A percentile compares a stretch with the other conserved stretches of the same genome.
Evolutionary conservation across 495 filamentous ascomycete genomes (phyloP).

Genomic region (Penicillium desertorum): DNA sequence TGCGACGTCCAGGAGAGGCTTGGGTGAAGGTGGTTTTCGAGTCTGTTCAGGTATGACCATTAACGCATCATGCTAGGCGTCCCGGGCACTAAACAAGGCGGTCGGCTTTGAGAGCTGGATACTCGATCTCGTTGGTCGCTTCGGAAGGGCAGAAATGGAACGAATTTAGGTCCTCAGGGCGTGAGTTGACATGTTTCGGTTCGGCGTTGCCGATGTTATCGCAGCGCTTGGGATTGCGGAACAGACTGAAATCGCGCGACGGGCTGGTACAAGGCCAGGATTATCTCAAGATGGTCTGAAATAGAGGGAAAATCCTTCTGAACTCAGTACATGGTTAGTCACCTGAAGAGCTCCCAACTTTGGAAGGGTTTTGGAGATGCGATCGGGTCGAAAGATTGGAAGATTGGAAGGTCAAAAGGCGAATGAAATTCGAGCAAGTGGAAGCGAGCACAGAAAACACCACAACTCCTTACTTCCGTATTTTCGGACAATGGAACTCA

Average conservation of each 20-base stretch:
- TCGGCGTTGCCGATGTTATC: constrained; percentile 9
- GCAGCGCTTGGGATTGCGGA: constrained; percentile 9
- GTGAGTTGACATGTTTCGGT: constrained; percentile 10
- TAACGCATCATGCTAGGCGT: constrained; percentile 3
- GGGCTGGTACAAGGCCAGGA: neutral
- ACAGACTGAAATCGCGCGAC: constrained; percentile 3
- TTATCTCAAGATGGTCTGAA: neutral
- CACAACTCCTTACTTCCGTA: constrained; percentile 2
- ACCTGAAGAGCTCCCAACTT: neutral
- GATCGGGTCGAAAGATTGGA: neutral
- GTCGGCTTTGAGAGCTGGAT: neutral
- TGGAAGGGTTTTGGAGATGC: neutral
- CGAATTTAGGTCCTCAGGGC: neutral
- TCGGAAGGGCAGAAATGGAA: neutral
- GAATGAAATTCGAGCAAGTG: neutral
- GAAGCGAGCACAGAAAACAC: constrained; percentile 4
- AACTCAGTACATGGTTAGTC: constrained; percentile 3
- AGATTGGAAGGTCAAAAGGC: neutral
- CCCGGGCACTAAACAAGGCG: neutral
- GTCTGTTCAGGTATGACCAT: constrained; percentile 6
- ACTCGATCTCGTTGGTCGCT: neutral
- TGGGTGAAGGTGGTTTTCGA: constrained; percentile 1
- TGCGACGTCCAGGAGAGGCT: neutral
- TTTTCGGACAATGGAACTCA: constrained; percentile 1
- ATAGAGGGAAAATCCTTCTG: neutral